phyloP scores from a whole-genome alignment of 228 moss, liverwort and hornwort species.

The Sphagnum magellanicum region DNA sequence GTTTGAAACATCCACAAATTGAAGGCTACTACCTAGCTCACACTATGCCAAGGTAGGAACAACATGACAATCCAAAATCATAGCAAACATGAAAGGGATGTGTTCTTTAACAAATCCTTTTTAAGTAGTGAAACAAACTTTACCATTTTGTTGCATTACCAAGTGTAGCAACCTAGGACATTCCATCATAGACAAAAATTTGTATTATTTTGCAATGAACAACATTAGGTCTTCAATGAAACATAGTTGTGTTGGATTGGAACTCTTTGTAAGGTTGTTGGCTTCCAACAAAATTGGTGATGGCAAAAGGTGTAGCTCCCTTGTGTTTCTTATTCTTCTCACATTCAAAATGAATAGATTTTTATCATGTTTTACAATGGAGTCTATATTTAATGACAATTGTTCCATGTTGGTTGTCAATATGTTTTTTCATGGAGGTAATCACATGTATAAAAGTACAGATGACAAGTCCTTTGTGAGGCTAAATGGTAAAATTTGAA shows the following conservation, averaged over 20 bases:
- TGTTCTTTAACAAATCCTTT: constrained; percentile 33
- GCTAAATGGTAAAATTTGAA: constrained; percentile 4
- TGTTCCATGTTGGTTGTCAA: constrained; percentile 44
- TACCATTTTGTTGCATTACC: constrained; percentile 39
- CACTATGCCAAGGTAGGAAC: constrained; percentile 38
- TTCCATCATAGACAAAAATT: constrained; percentile 29
- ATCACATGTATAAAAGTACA: constrained; percentile 50
- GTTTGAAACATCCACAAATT: constrained; percentile 1
- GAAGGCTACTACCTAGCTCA: not conserved
- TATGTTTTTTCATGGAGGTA: constrained; percentile 47
- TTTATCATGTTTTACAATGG: constrained; percentile 2
- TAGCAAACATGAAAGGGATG: constrained; percentile 30
- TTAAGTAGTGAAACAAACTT: constrained; percentile 34
- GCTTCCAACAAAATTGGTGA: constrained; percentile 20
- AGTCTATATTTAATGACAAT: constrained; percentile 36
- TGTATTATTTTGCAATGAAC: constrained; percentile 26
- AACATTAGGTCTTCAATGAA: constrained; percentile 48
- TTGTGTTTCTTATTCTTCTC: constrained; percentile 42
- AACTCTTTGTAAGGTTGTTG: constrained; percentile 27
- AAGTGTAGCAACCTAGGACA: constrained; percentile 32
- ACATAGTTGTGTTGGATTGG: constrained; percentile 43
- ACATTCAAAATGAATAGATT: constrained; percentile 8
- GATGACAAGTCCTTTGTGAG: constrained; percentile 44
- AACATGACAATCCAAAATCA: constrained; percentile 38
- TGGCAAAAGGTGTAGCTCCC: constrained; percentile 25